Percentiles rank a stretch among this genome's conserved stretches.
Evolutionary conservation across 2,329 filamentous ascomycete genomes (phyloP).

Genomic region (Penicillium sp.): DNA sequence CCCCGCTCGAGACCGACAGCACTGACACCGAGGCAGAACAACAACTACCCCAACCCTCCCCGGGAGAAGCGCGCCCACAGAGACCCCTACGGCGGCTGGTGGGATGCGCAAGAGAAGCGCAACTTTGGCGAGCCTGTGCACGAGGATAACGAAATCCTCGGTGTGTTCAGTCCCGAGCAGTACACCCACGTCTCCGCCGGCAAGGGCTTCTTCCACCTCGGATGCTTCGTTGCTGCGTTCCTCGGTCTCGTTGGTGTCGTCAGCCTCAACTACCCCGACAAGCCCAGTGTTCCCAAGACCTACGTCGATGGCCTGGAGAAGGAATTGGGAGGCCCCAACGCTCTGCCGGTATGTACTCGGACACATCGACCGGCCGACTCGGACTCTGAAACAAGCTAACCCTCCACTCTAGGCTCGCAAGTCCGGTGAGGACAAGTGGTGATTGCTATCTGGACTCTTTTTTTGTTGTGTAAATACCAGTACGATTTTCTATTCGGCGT

Average conservation of each 20-base stretch:
- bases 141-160: slow-evolving; percentile 92
- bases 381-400: slow-evolving; percentile 11
- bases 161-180: slow-evolving; percentile 83
- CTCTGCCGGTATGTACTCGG: slow-evolving; percentile 60
- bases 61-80: slow-evolving; percentile 84
- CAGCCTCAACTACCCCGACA: slow-evolving; percentile 70
- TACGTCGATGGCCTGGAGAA: slow-evolving; percentile 69
- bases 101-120: slow-evolving; percentile 94
- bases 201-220: slow-evolving; percentile 69
- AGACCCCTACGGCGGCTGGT: slow-evolving; percentile 92
- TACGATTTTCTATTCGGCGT: slow-evolving; percentile 36
- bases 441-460: slow-evolving; percentile 27
- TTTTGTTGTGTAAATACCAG: slow-evolving; percentile 43
- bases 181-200: slow-evolving; percentile 81
- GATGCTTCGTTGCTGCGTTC: slow-evolving; percentile 65
- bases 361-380: not conserved
- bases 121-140: slow-evolving; percentile 97
- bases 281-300: slow-evolving; percentile 66
- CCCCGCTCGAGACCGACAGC: slow-evolving; percentile 13
- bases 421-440: slow-evolving; percentile 40
- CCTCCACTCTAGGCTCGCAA: slow-evolving; percentile 38
- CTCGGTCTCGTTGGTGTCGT: slow-evolving; percentile 68
- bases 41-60: slow-evolving; percentile 51
- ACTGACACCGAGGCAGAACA: slow-evolving; percentile 40
- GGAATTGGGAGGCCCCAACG: slow-evolving; percentile 72